Evolutionary conservation across 106 monocot genomes (phyloP).

Genomic region (Gastrodia elata): DNA sequence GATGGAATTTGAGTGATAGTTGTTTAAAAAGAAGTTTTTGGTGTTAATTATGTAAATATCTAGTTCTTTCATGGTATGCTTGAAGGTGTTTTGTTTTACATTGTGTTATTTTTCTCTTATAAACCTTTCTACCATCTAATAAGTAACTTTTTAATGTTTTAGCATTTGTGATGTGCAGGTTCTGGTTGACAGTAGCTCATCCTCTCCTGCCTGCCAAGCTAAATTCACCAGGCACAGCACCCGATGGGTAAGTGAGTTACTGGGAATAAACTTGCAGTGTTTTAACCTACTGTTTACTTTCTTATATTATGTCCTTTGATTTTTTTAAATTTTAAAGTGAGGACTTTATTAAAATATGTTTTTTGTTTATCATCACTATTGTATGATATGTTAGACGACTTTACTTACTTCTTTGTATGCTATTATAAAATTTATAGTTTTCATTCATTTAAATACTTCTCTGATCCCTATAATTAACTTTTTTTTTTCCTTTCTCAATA

Average conservation of each 20-base stretch:
- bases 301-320: not conserved
- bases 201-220: constrained; percentile 44
- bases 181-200: constrained; percentile 48
- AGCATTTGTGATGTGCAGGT: constrained; percentile 21
- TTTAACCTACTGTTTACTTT: not conserved
- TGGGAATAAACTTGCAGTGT: not conserved
- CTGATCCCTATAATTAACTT: not conserved
- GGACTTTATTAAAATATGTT: no score
- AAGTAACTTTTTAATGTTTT: not conserved
- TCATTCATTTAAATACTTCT: not conserved
- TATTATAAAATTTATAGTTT: not conserved
- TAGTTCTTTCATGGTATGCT: no score
- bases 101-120: not conserved
- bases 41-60: no score
- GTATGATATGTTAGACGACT: no score
- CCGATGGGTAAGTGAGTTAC: constrained; percentile 43
- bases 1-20: no score
- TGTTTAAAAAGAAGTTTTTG: no score
- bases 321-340: no score
- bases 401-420: no score
- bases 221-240: constrained; percentile 14
- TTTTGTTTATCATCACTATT: no score
- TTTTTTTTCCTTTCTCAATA: not conserved
- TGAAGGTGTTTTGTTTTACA: not conserved
- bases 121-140: not conserved